Evolutionary conservation across 1,139 yeast species (phyloP).

Genomic region (Cylindricascospora bacillispora): DNA sequence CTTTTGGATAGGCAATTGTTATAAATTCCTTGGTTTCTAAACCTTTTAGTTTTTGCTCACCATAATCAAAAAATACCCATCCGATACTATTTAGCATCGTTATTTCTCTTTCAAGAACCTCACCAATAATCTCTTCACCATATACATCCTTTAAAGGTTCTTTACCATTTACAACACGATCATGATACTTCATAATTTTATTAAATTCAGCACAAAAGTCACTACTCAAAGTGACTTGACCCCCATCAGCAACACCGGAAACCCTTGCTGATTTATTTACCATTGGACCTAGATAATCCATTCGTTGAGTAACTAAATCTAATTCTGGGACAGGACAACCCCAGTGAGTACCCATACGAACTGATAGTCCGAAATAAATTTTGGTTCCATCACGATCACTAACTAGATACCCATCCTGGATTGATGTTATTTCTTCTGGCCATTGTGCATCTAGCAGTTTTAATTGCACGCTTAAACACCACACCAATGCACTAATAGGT

Average conservation of each 20-base stretch:
- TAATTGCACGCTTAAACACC: slow-evolving; percentile 92
- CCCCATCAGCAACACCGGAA: slow-evolving; percentile 93
- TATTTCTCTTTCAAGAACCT: slow-evolving; percentile 56
- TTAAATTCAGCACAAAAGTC: slow-evolving; percentile 68
- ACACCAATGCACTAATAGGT: slow-evolving; percentile 75
- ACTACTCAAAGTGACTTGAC: slow-evolving; percentile 80
- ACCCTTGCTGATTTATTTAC: slow-evolving; percentile 92
- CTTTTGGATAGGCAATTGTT: slow-evolving; percentile 64
- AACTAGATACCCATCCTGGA: slow-evolving; percentile 75
- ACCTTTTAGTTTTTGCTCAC: slow-evolving; percentile 86
- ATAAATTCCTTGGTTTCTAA: slow-evolving; percentile 86
- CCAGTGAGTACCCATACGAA: slow-evolving; percentile 98
- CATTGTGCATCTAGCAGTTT: slow-evolving; percentile 78
- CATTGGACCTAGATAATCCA: slow-evolving; percentile 99
- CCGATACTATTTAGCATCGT: slow-evolving; percentile 57
- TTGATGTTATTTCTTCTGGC: slow-evolving; percentile 86
- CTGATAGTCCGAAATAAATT: slow-evolving; percentile 80
- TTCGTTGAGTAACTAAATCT: slow-evolving; percentile 87
- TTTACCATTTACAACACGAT: slow-evolving; percentile 31
- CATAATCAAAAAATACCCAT: slow-evolving; percentile 55
- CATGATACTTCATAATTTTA: slow-evolving; percentile 43
- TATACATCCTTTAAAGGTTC: slow-evolving; percentile 41
- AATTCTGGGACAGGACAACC: slow-evolving; percentile 94
- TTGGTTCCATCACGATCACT: slow-evolving; percentile 51
- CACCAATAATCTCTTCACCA: slow-evolving; percentile 50